Evolutionary conservation across 129 eudicot genomes (phyloP), one percentile per base, ranked within the genome.

Genomic region (Heracleum sosnowskyi): DNA sequence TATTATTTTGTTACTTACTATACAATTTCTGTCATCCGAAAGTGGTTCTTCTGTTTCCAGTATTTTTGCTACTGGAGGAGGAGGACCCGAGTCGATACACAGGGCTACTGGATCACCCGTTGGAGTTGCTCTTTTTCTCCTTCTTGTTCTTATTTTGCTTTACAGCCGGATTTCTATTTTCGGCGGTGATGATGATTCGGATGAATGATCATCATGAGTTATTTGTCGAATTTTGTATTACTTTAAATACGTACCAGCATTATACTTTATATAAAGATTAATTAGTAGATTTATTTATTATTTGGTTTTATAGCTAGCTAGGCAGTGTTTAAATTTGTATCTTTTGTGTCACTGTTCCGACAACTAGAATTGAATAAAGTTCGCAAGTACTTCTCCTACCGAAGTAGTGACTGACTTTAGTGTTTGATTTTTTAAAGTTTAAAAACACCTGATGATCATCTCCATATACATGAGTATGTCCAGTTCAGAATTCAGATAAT

Each of bases 31-130:
- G 63, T 91, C 97, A 57, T 95, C 98, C 51, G 89, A 86, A 69
- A 84, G 80, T 12, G 98, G 97, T 79, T 86, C 97, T 18, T 90
- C 88, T 78, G 82, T 88, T 63, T 75, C 92, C 75, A 40, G 81
- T 49, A 64, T 88, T 44, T 94, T 90, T 79, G 76, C 92, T 75
- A 40, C 89, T 55, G 98, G 97, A 0, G 96, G 85, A 72, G 98
- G 97, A 0, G 96, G 85, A 72, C 97, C 97, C 0, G 87, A 91
- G n/a, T 78, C 96, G 24, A 88, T 94, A 77, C 98, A 94, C 83
- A 92, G 96, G 16, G 91, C 84, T 44, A 88, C 92, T 55, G 98
- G 98, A 11, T 95, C 97, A 10, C 97, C 98, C 13, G 86, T 90
- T 55, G 97, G 98, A 47, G 98, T 95, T 46, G 98, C 91, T 4